These are phyloP conservation scores for Alternaria triticimaculans DNA, from an alignment of 2,329 filamentous ascomycete genomes.

Conservation along the genomic window DNA sequence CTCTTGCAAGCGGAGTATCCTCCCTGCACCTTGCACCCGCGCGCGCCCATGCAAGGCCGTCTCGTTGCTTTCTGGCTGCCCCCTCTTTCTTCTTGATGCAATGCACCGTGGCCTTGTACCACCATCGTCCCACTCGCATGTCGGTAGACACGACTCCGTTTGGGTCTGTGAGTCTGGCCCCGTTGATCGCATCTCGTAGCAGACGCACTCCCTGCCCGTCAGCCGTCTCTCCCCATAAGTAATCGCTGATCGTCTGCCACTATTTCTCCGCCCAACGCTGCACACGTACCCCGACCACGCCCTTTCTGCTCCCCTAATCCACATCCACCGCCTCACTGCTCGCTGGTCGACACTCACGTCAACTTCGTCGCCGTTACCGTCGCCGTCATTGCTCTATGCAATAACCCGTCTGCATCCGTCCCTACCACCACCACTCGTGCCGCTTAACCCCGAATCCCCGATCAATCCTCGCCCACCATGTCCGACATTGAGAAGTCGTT, in stretches of 20 bases:
- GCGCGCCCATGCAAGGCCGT: constrained; percentile 22
- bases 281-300: background rate
- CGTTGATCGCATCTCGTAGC: constrained; percentile 39
- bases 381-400: constrained; percentile 4
- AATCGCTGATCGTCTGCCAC: constrained; percentile 14
- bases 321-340: constrained; percentile 7
- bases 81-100: constrained; percentile 26
- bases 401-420: constrained; percentile 1
- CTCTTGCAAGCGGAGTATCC: background rate
- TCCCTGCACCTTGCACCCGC: constrained; percentile 14
- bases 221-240: constrained; percentile 34
- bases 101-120: constrained; percentile 36
- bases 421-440: constrained; percentile 1
- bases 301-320: background rate
- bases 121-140: constrained; percentile 33
- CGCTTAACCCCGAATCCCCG: constrained; percentile 4
- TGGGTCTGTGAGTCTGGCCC: constrained; percentile 20
- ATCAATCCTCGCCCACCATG: constrained; percentile 33
- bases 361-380: background rate
- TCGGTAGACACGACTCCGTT: constrained; percentile 23
- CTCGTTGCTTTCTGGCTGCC: constrained; percentile 21
- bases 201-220: constrained; percentile 31
- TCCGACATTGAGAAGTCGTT: constrained; percentile 49
- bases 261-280: constrained; percentile 8
- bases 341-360: constrained; percentile 18